Base-by-base conservation (phyloP, 495 filamentous ascomycete genomes). In the Talaromyces borbonicus region DNA sequence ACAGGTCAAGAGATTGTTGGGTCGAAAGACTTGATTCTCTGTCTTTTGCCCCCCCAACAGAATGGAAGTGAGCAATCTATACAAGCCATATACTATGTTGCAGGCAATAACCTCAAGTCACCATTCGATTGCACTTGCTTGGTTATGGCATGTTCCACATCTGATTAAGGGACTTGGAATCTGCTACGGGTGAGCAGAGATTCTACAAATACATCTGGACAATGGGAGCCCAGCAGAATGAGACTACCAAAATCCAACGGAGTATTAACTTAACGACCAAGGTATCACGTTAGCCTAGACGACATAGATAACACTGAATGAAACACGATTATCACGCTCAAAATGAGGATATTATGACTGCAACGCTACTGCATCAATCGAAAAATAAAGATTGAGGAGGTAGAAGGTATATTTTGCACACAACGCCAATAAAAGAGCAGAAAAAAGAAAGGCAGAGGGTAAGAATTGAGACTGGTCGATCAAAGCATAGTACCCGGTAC, bases 401-500 rank as follows among this genome's bases (percentile, higher is more conserved):
- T 22, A 46, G 36, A 29, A 46, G 43, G 43, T 46, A 46, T 46
- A 46, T 46, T n/a, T 31, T 31, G 18, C 35, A 38, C 2, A 18
- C 20, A 46, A 46, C 43, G 43, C 43, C 43, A 15, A 5, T 36
- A 18, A 16, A 1, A 18, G 1, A 16, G 7, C n/a, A 36, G 16
- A 36, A 36, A 22, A 19, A 9, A 46, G 18, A 46, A 2, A 33
- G 42, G 18, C 20, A 11, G 29, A 35, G 2, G 0, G 15, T 8
- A 23, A 35, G 6, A 44, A 25, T 20, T 8, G 16, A 5, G 26
- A 29, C 26, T 27, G 11, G n/a, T n/a, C n/a, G n/a, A n/a, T 43
- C 39, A 46, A 12, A 46, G 43, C 27, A 35, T 23, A 4, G 30
- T 46, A 33, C 92, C 90, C 0, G 92, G 92, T 2, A 98, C 92